A percentile compares a stretch with the other conserved stretches of the same genome.
These are phyloP conservation scores for Diaporthe sp. DNA, from an alignment of 2,329 filamentous ascomycete species.

Conservation along the genomic window DNA sequence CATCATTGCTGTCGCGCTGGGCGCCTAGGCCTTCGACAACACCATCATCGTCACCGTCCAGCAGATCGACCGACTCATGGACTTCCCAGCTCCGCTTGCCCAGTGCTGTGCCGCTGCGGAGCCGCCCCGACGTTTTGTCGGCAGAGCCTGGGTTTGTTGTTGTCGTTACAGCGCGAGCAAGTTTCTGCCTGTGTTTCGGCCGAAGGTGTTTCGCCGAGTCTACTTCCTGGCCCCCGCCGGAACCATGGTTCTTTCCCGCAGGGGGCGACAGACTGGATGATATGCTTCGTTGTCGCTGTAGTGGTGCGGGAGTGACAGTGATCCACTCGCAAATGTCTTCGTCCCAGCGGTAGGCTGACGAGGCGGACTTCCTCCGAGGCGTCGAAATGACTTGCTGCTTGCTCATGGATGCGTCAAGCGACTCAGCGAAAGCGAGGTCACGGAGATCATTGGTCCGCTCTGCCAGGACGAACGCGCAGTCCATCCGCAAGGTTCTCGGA, in stretches of 20 bases:
- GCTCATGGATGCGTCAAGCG: constrained; percentile 46
- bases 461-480: constrained; percentile 65
- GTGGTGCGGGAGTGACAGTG: constrained; percentile 41
- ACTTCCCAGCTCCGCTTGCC: constrained; percentile 32
- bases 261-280: constrained; percentile 1
- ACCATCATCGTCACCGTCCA: constrained; percentile 11
- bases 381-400: constrained; percentile 8
- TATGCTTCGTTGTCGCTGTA: neutral
- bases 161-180: neutral
- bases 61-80: constrained; percentile 23
- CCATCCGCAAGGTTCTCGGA: constrained; percentile 56
- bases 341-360: constrained; percentile 50
- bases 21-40: neutral
- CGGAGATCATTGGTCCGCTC: constrained; percentile 66
- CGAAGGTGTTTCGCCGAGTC: constrained; percentile 16
- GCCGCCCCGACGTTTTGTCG: neutral
- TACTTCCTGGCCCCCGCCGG: neutral
- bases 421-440: constrained; percentile 68
- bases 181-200: constrained; percentile 28
- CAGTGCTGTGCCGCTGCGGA: neutral
- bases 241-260: neutral
- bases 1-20: constrained; percentile 2
- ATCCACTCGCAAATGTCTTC: constrained; percentile 57
- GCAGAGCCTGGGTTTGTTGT: neutral
- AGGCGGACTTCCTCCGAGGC: constrained; percentile 25